Evolutionary conservation across 768 basidiomycete genomes (phyloP).

Genomic region (Mycena vulgaris): DNA sequence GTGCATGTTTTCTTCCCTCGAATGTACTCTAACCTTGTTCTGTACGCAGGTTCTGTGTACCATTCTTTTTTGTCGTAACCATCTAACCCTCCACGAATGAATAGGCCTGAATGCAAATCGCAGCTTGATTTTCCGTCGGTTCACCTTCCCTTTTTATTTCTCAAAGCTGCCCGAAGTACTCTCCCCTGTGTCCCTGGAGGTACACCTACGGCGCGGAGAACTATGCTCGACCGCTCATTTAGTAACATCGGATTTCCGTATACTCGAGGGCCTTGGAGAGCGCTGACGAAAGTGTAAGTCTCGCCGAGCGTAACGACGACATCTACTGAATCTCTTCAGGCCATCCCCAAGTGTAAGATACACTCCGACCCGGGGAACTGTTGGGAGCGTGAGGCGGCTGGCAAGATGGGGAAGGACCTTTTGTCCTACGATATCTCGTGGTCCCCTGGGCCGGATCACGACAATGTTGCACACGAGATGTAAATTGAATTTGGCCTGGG

Average conservation of each 20-base stretch:
- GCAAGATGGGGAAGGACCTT: background rate
- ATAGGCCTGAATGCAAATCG: too few relatives aligned
- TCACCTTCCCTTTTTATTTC: too few relatives aligned
- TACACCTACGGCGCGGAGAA: conserved; percentile 13
- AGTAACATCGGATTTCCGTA: conserved; percentile 24
- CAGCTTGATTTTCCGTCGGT: too few relatives aligned
- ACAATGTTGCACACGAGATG: conserved; percentile 11
- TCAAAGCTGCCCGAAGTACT: conserved; percentile 15
- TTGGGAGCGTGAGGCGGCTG: background rate
- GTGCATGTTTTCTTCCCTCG: too few relatives aligned
- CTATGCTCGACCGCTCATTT: conserved; percentile 12
- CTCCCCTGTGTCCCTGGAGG: background rate
- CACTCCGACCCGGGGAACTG: background rate
- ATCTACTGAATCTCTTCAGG: background rate
- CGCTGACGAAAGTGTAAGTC: background rate
- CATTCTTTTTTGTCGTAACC: too few relatives aligned
- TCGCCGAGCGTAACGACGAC: too few relatives aligned
- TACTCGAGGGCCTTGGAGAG: background rate
- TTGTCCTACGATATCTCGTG: conserved; percentile 17
- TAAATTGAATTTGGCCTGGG: conserved; percentile 18
- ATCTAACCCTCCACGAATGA: too few relatives aligned
- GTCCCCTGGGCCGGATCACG: background rate
- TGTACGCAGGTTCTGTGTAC: too few relatives aligned
- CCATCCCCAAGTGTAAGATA: conserved; percentile 1
- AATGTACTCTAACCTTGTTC: too few relatives aligned